phyloP scores from a whole-genome alignment of 768 basidiomycete species.

The Lyophyllum semitale region DNA sequence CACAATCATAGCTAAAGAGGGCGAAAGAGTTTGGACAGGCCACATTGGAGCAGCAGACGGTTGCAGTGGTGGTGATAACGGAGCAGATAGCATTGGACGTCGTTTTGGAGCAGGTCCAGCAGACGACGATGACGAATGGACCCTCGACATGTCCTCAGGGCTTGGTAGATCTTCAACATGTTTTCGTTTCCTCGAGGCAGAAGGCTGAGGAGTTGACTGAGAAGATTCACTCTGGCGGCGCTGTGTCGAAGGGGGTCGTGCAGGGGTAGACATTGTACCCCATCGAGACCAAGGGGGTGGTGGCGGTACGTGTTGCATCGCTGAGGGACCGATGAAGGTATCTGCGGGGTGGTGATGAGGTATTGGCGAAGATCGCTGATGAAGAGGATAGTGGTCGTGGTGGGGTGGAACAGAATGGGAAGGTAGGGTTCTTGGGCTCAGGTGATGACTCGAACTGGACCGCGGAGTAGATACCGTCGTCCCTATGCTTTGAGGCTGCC shows the following conservation, averaged over 20 bases:
- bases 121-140: slow-evolving; percentile 24
- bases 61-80: slow-evolving; percentile 26
- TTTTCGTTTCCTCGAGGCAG: slow-evolving; percentile 47
- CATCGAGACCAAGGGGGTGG: slow-evolving; percentile 52
- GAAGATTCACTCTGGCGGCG: slow-evolving; percentile 35
- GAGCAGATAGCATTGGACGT: slow-evolving; percentile 30
- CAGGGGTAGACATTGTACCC: slow-evolving; percentile 47
- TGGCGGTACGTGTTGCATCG: slow-evolving; percentile 25
- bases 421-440: slow-evolving; percentile 12
- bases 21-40: slow-evolving; percentile 53
- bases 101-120: slow-evolving; percentile 36
- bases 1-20: slow-evolving; percentile 64
- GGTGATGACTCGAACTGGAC: slow-evolving; percentile 23
- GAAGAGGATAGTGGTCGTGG: slow-evolving; percentile 11
- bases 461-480: slow-evolving; percentile 22
- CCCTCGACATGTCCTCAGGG: slow-evolving; percentile 22
- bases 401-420: slow-evolving; percentile 16
- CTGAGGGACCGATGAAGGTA: slow-evolving; percentile 13
- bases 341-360: slow-evolving; percentile 17
- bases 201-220: slow-evolving; percentile 38
- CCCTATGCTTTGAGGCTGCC: slow-evolving; percentile 42
- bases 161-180: slow-evolving; percentile 37
- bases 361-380: slow-evolving; percentile 17
- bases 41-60: slow-evolving; percentile 33
- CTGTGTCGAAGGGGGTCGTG: slow-evolving; percentile 45